Evolutionary conservation across 352 stramenopile genomes (phyloP).

Genomic region (Pythium periplocum): DNA sequence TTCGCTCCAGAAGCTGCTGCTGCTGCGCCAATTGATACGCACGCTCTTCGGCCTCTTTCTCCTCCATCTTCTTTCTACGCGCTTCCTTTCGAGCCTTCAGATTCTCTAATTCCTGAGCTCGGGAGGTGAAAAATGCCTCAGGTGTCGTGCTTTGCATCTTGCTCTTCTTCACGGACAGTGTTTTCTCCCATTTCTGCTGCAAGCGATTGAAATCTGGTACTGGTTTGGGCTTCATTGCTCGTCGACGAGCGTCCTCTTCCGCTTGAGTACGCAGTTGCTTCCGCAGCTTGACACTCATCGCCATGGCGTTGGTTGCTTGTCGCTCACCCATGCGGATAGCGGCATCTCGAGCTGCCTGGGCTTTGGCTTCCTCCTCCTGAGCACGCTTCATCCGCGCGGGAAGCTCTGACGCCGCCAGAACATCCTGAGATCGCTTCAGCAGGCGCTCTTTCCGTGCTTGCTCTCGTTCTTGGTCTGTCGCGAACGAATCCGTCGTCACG

Average conservation of each 20-base stretch:
- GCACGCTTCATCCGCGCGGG: conserved; percentile 46
- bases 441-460: conserved; percentile 44
- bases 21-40: conserved; percentile 24
- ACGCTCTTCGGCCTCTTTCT: conserved; percentile 31
- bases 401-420: conserved; percentile 37
- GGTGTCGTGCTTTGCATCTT: conserved; percentile 20
- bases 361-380: conserved; percentile 6
- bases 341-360: neutral
- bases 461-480: conserved; percentile 22
- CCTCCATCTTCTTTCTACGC: conserved; percentile 30
- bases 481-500: conserved; percentile 18
- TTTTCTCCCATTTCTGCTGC: conserved; percentile 48
- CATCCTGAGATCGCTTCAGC: conserved; percentile 34
- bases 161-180: conserved; percentile 27
- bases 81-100: conserved; percentile 44
- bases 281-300: conserved; percentile 46
- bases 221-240: conserved; percentile 29
- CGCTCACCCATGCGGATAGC: neutral
- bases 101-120: conserved; percentile 29
- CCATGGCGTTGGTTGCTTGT: conserved; percentile 2
- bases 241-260: conserved; percentile 22
- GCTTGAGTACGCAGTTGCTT: conserved; percentile 37
- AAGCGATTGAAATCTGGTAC: conserved; percentile 62
- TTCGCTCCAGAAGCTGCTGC: conserved; percentile 27
- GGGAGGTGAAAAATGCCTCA: conserved; percentile 46